Conservation (phyloP, 257 asterid species). For the Solanum sejunctum region DNA sequence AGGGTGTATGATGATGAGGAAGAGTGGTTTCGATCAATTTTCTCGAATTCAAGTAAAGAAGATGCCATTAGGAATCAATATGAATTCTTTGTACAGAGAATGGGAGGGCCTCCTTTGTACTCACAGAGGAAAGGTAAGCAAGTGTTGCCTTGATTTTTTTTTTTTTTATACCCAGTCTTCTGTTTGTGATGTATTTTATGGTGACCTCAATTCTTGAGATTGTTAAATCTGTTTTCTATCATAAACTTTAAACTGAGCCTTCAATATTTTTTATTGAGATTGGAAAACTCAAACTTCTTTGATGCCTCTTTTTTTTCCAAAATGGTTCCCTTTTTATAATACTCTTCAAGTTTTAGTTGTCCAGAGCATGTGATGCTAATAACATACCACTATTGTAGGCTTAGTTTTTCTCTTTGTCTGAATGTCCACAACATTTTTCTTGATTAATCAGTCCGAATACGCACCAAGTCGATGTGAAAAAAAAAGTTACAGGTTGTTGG, state of each 20-base stretch:
- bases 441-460: neutral
- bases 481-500: neutral
- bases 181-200: neutral
- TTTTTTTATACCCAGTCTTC: neutral
- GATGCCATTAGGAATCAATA: conserved; percentile 96
- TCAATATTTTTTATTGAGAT: neutral
- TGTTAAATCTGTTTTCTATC: neutral
- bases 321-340: neutral
- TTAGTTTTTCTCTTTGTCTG: neutral
- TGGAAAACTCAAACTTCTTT: neutral
- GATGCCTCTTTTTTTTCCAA: neutral
- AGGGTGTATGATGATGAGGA: conserved; percentile 92
- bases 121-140: conserved; percentile 72
- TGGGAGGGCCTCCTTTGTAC: conserved; percentile 95
- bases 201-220: neutral
- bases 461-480: neutral
- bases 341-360: neutral
- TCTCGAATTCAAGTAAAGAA: conserved; percentile 72
- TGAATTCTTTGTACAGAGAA: conserved; percentile 82
- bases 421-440: neutral
- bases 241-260: neutral
- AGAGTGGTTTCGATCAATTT: conserved; percentile 85
- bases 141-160: neutral
- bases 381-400: neutral
- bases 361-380: neutral